These are phyloP conservation scores for Trichoderma guizhouense DNA, from an alignment of 2,329 filamentous ascomycete species.

Conservation along the genomic window DNA sequence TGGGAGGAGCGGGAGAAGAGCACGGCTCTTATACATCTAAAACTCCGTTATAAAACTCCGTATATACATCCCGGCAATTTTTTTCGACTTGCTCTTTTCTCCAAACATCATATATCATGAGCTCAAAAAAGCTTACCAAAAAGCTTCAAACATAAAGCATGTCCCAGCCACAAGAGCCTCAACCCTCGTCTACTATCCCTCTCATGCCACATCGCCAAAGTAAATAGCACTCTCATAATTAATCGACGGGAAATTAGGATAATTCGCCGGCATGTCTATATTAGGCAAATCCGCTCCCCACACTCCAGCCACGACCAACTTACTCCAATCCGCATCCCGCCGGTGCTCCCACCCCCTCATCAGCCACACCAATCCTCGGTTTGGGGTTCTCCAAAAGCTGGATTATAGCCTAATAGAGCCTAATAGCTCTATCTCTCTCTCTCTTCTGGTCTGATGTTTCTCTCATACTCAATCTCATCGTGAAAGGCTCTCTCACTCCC, in stretches of 20 bases:
- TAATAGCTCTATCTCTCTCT: neutral
- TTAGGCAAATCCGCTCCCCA: conserved; percentile 13
- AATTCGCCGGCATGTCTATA: conserved; percentile 7
- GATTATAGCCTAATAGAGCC: neutral
- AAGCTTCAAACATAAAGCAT: neutral
- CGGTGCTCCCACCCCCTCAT: neutral
- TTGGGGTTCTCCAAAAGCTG: neutral
- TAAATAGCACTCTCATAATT: neutral
- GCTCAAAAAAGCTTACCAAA: neutral
- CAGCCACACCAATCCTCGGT: conserved; percentile 1
- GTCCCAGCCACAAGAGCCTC: neutral
- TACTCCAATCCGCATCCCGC: neutral
- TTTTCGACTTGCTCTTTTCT: neutral
- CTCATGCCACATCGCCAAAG: neutral
- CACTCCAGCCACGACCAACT: neutral
- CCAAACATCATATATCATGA: neutral
- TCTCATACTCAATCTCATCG: neutral
- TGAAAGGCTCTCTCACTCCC: neutral
- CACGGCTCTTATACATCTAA: neutral
- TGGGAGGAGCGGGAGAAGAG: neutral
- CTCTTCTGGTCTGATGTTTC: neutral
- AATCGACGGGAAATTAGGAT: neutral
- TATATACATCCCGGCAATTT: neutral
- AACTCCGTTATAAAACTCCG: neutral
- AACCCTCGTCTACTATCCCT: neutral